phyloP scores from a whole-genome alignment of 2,329 filamentous ascomycete genomes.

The Epichloe brachyelytri region DNA sequence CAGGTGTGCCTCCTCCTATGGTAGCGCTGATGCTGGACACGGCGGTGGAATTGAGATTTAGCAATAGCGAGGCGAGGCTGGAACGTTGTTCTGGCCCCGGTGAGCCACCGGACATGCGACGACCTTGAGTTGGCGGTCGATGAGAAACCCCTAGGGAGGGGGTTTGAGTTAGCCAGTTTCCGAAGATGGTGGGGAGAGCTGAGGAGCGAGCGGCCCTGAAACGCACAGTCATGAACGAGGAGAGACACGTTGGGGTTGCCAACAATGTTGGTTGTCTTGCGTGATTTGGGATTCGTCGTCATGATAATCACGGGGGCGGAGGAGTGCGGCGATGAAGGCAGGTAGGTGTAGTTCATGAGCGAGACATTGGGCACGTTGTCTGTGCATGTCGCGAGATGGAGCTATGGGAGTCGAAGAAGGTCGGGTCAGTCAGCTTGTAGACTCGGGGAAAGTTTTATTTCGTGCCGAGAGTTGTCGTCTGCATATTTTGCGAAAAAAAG shows the following conservation, averaged over 20 bases:
- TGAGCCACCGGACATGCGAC: slow-evolving; percentile 46
- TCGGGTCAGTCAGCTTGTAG: neutral
- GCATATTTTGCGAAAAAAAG: no score
- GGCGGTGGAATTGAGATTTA: slow-evolving; percentile 83
- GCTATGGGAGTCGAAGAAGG: slow-evolving; percentile 34
- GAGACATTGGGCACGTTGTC: slow-evolving; percentile 80
- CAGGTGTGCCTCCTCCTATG: slow-evolving; percentile 72
- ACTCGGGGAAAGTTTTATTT: no score
- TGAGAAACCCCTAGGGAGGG: slow-evolving; percentile 61
- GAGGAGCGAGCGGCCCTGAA: neutral
- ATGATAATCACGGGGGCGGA: slow-evolving; percentile 78
- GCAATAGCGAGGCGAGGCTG: slow-evolving; percentile 67
- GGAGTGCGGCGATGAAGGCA: slow-evolving; percentile 61
- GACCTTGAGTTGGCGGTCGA: slow-evolving; percentile 62
- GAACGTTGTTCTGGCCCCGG: slow-evolving; percentile 54
- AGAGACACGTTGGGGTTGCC: slow-evolving; percentile 80
- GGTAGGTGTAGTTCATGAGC: slow-evolving; percentile 98
- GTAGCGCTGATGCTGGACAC: slow-evolving; percentile 83
- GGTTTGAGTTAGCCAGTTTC: neutral
- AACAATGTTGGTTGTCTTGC: slow-evolving; percentile 70
- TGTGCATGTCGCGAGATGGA: slow-evolving; percentile 86
- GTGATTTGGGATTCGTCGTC: slow-evolving; percentile 72
- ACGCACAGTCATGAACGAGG: slow-evolving; percentile 79
- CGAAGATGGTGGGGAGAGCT: neutral
- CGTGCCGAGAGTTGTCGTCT: no score